Evolutionary conservation across 257 asterid genomes (phyloP).

Genomic region (Jaltomata sinuosa): DNA sequence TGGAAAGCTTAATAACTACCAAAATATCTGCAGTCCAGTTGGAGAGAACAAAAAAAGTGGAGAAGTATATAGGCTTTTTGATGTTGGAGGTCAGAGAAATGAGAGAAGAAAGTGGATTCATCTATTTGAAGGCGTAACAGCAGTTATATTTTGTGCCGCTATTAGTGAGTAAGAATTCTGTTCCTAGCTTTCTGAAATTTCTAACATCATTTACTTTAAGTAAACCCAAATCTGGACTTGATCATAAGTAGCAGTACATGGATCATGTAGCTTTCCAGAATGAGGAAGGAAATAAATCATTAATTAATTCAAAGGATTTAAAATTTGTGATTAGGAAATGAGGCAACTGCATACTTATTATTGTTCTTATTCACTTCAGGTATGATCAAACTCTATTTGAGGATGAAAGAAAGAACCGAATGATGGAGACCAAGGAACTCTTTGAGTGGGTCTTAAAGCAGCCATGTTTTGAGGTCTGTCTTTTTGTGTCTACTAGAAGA

Average conservation of each 20-base stretch:
- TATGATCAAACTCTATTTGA: slow-evolving; percentile 91
- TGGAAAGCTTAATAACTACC: slow-evolving; percentile 3
- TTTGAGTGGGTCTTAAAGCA: slow-evolving; percentile 96
- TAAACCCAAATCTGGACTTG: not conserved
- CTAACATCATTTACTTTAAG: not conserved
- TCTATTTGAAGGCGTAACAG: slow-evolving; percentile 97
- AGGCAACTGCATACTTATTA: not conserved
- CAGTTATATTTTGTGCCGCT: slow-evolving; percentile 98
- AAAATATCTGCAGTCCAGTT: slow-evolving; percentile 77
- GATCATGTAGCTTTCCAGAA: not conserved
- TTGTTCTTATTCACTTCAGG: slow-evolving; percentile 30
- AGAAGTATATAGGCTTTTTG: slow-evolving; percentile 89
- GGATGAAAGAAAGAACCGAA: slow-evolving; percentile 87
- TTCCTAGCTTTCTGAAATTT: slow-evolving; percentile 1
- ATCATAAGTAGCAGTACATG: not conserved
- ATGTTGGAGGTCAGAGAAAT: slow-evolving; percentile 99
- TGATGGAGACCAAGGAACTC: slow-evolving; percentile 96
- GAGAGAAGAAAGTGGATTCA: slow-evolving; percentile 99
- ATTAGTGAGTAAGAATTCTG: slow-evolving; percentile 77
- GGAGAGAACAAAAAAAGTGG: slow-evolving; percentile 96
- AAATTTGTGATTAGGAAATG: not conserved
- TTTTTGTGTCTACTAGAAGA: slow-evolving; percentile 8
- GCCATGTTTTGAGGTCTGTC: slow-evolving; percentile 88
- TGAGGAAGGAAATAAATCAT: not conserved
- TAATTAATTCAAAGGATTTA: not conserved